phyloP scores from a whole-genome alignment of 1,284 basidiomycete genomes.

The Thecaphora frezii region DNA sequence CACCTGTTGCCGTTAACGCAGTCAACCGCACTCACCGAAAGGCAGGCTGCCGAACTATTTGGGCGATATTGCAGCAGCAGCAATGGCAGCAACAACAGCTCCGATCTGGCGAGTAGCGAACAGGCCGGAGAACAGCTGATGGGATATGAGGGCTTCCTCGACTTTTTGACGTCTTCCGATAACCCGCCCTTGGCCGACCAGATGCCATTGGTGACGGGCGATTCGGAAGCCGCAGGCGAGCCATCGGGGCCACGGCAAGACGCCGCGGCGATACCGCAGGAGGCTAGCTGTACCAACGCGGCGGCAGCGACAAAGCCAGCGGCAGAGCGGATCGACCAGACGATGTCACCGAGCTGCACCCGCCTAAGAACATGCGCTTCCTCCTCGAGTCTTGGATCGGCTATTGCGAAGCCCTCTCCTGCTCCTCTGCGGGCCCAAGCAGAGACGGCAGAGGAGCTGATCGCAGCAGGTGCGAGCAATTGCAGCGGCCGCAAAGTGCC shows the following conservation, averaged over 20 bases:
- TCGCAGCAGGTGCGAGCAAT: conserved; percentile 25
- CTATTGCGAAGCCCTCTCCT: no score
- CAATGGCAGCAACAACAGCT: conserved; percentile 3
- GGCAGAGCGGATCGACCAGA: no score
- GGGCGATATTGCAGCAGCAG: conserved; percentile 28
- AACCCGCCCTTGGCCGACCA: conserved; percentile 43
- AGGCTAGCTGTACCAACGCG: no score
- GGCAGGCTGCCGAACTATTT: conserved; percentile 25
- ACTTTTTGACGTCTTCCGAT: conserved; percentile 50
- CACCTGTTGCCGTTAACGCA: background rate
- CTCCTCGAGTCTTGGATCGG: background rate
- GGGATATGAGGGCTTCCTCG: conserved; percentile 45
- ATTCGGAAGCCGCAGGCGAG: background rate
- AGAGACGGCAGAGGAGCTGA: conserved; percentile 26
- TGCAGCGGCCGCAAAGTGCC: conserved; percentile 22
- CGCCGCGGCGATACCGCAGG: no score
- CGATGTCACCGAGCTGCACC: no score
- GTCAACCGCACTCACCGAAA: conserved; percentile 8
- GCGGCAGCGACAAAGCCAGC: no score
- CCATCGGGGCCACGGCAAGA: no score
- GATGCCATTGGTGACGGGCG: conserved; percentile 6
- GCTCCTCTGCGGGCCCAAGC: conserved; percentile 29
- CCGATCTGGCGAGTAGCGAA: conserved; percentile 8
- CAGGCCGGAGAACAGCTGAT: conserved; percentile 14
- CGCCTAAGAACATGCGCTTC: background rate